A percentile compares a stretch with the other conserved stretches of the same genome.
These are phyloP conservation scores for Rhodotorula sp. DNA, from an alignment of 1,284 basidiomycete species.

Conservation along the genomic window DNA sequence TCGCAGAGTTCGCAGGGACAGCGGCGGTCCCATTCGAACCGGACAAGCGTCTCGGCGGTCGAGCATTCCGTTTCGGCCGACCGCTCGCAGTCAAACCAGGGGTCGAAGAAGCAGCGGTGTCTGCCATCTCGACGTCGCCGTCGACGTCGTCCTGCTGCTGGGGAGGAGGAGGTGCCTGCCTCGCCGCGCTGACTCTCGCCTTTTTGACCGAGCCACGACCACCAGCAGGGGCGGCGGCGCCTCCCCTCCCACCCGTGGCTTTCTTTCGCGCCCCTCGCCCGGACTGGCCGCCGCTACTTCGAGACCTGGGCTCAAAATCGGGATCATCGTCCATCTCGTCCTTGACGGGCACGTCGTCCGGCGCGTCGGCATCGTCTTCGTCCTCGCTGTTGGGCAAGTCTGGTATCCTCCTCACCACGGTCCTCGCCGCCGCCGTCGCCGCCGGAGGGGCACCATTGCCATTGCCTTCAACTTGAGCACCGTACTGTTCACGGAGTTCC, in stretches of 20 bases:
- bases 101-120: neutral
- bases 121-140: conserved; percentile 19
- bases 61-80: neutral
- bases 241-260: neutral
- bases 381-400: neutral
- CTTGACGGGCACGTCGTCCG: neutral
- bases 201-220: neutral
- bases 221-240: neutral
- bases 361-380: conserved; percentile 6
- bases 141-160: neutral
- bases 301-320: conserved; percentile 12
- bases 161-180: neutral
- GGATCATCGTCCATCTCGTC: conserved; percentile 15
- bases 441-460: neutral
- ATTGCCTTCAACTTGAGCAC: neutral
- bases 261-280: neutral
- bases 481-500: conserved; percentile 3
- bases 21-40: neutral
- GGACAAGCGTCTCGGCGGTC: conserved; percentile 1
- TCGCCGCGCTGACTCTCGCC: neutral
- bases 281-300: neutral
- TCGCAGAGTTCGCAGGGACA: no score
- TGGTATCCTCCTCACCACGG: neutral
- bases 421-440: no score
- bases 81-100: neutral